These are phyloP conservation scores for Sporothrix euskadiensis DNA, from an alignment of 2,329 filamentous ascomycete species.

Conservation along the genomic window DNA sequence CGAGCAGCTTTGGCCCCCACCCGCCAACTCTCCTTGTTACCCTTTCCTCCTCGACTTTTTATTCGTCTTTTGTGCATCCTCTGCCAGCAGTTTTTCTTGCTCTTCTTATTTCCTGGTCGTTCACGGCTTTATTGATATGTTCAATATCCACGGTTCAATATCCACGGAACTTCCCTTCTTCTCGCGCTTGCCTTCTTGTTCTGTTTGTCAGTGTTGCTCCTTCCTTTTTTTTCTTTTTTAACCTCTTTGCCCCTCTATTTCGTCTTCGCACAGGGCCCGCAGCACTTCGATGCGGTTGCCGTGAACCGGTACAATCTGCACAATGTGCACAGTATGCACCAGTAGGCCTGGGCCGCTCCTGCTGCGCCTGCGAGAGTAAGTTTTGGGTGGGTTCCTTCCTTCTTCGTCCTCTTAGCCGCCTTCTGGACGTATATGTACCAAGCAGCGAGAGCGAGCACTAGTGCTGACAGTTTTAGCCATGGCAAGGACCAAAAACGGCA, in stretches of 20 bases:
- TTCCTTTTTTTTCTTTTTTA: neutral
- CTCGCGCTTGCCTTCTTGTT: neutral
- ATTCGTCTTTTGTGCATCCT: neutral
- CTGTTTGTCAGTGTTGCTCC: neutral
- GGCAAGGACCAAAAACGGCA: neutral
- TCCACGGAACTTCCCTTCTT: neutral
- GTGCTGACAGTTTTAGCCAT: constrained; percentile 5
- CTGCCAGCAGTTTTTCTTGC: neutral
- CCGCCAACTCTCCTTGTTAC: neutral
- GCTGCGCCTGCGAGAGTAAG: constrained; percentile 18
- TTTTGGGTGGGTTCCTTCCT: constrained; percentile 13
- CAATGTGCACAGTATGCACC: neutral
- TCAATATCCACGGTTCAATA: neutral
- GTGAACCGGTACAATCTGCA: constrained; percentile 1
- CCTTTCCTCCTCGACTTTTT: neutral
- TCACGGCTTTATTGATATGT: neutral
- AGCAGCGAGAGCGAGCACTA: neutral
- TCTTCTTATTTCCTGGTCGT: neutral
- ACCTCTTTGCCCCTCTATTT: neutral
- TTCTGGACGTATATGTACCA: neutral
- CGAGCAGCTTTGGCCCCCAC: neutral
- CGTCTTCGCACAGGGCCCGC: neutral
- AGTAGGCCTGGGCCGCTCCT: neutral
- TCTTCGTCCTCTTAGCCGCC: neutral
- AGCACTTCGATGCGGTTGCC: neutral